Evolutionary conservation across 805 yeast genomes (phyloP).

Genomic region (Trichomonascus vanleenenianus): DNA sequence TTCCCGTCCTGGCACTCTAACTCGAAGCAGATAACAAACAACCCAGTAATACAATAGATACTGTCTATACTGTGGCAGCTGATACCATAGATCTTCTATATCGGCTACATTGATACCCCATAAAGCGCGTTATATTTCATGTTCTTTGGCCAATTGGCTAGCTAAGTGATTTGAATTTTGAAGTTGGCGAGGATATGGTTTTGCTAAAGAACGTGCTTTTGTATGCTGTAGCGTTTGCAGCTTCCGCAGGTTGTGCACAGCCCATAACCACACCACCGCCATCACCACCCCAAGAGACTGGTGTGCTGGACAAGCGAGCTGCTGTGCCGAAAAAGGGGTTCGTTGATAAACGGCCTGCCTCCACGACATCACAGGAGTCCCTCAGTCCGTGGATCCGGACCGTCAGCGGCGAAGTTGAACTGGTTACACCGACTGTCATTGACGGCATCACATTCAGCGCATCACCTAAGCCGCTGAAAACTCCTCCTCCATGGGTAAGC

Average conservation of each 20-base stretch:
- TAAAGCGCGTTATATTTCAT: no score
- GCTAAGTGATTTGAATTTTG: no score
- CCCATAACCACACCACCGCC: not conserved
- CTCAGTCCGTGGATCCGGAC: conserved; percentile 63
- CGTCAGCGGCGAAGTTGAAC: conserved; percentile 49
- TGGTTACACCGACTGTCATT: conserved; percentile 56
- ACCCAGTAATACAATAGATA: no score
- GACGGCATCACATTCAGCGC: conserved; percentile 57
- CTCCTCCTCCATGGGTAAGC: conserved; percentile 75
- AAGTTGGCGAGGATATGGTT: not conserved
- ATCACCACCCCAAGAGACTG: not conserved
- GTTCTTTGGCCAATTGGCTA: no score
- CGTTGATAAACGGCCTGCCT: conserved; percentile 4
- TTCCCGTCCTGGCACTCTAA: no score
- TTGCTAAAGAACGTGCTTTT: not conserved
- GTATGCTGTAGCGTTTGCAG: not conserved
- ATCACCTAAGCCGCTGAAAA: conserved; percentile 39
- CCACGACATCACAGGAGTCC: not conserved
- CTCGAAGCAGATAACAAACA: no score
- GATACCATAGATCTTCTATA: no score
- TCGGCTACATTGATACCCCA: no score
- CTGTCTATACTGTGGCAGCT: no score
- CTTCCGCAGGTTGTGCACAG: not conserved
- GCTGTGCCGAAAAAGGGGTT: conserved; percentile 1
- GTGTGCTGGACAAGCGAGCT: not conserved